Conservation (phyloP, 768 basidiomycete genomes). For the Tremella mesenterica region DNA sequence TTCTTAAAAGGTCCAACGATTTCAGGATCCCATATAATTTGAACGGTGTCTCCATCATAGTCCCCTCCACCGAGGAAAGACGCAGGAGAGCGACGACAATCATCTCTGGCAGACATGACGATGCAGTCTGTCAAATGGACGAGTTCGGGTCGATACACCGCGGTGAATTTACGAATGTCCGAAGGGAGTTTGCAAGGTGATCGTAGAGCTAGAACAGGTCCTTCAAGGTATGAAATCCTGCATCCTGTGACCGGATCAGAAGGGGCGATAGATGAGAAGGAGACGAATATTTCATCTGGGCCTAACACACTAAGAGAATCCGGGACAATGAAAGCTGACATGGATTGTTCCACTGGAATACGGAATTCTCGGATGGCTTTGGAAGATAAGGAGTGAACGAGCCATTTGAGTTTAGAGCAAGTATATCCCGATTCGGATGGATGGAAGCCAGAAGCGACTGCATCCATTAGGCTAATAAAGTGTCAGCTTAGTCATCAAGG, state of each 20-base stretch:
- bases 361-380: constrained; percentile 16
- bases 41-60: constrained; percentile 38
- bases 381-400: constrained; percentile 10
- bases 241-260: constrained; percentile 18
- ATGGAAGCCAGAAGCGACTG: constrained; percentile 21
- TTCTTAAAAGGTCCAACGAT: constrained; percentile 24
- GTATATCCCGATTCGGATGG: constrained; percentile 18
- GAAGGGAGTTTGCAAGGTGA: constrained; percentile 36
- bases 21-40: constrained; percentile 21
- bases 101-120: constrained; percentile 23
- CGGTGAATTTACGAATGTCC: constrained; percentile 29
- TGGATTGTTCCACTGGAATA: constrained; percentile 18
- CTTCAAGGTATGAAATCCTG: constrained; percentile 16
- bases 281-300: constrained; percentile 27
- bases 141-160: constrained; percentile 27
- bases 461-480: not conserved
- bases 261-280: constrained; percentile 13
- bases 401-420: constrained; percentile 15
- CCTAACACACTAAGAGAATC: constrained; percentile 17
- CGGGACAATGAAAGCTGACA: constrained; percentile 34
- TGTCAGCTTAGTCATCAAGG: not conserved
- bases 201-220: constrained; percentile 25
- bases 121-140: constrained; percentile 29
- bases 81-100: constrained; percentile 27
- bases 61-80: constrained; percentile 32